phyloP scores from a whole-genome alignment of 805 yeast species.

The Pichia pseudocactophila region DNA sequence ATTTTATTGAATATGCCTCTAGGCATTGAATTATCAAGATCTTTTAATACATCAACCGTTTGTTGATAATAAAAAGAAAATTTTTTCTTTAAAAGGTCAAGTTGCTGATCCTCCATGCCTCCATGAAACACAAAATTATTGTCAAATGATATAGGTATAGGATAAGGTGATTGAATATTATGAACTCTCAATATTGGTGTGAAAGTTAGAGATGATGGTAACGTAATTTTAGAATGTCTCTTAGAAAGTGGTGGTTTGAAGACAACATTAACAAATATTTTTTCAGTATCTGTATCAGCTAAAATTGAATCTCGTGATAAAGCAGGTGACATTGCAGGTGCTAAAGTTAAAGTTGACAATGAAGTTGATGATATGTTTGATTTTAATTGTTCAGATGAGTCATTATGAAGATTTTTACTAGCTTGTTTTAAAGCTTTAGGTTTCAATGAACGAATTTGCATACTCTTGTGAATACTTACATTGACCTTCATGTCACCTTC shows the following conservation, averaged over 20 bases:
- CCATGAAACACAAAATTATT: slow-evolving; percentile 8
- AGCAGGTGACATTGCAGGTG: slow-evolving; percentile 1
- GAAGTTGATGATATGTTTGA: slow-evolving; percentile 1
- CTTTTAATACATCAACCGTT: slow-evolving; percentile 6
- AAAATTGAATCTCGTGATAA: slow-evolving; percentile 1
- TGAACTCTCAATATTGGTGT: slow-evolving; percentile 13
- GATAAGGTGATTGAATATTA: slow-evolving; percentile 14
- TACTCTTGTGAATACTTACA: slow-evolving; percentile 4
- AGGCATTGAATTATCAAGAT: slow-evolving; percentile 11
- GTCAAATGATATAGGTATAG: slow-evolving; percentile 19
- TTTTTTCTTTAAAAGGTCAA: slow-evolving; percentile 7
- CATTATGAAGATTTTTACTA: not conserved
- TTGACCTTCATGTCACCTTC: slow-evolving; percentile 10
- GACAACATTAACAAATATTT: slow-evolving; percentile 5
- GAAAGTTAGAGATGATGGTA: slow-evolving; percentile 10
- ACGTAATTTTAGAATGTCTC: slow-evolving; percentile 2
- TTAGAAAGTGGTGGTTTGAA: slow-evolving; percentile 4
- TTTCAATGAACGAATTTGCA: slow-evolving; percentile 8
- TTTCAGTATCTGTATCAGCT: slow-evolving; percentile 3
- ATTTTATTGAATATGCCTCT: slow-evolving; percentile 8
- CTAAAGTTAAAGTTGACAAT: not conserved
- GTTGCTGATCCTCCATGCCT: slow-evolving; percentile 2
- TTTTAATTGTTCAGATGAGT: not conserved
- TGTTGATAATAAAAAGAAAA: slow-evolving; percentile 9
- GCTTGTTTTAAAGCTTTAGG: slow-evolving; percentile 9